Evolutionary conservation across 768 basidiomycete genomes (phyloP), one percentile per base, ranked within the genome.

Genomic region (Mycena metata): DNA sequence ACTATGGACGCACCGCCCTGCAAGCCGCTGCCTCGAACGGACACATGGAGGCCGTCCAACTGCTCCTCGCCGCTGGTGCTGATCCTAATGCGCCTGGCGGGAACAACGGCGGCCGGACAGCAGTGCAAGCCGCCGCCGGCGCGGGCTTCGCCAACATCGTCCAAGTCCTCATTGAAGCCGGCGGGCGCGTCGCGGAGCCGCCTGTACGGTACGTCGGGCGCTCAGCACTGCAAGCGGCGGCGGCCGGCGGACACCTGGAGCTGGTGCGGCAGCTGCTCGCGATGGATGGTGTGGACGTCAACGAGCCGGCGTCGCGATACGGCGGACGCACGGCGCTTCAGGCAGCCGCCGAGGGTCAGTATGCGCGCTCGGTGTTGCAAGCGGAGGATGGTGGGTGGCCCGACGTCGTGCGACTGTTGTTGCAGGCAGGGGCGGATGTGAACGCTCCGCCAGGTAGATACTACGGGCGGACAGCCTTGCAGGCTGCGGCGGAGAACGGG

Each of bases 1-100:
- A 55, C 52, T 67, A 71, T 21, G 70, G 70, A 6, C 65, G 58
- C 13, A 71, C 66, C 4, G 70, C 70, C 5, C 66, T 71, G n/a
- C 70, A 71, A 23, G 66, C 57, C 12, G 66, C 70, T 16, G 61
- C 61, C 8, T 63, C 66, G 0, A 23, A 43, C 17, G 66, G 70
- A 23, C 70, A 71, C 24, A 4, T 71, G 19, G 66, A 49, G 9
- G 26, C 64, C 43, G 70, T 71, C 9, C 8, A 60, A 10, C 54
- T 19, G 19, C 62, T 71, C 4, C 62, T 71, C 5, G 35, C 56
- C 9, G 65, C 70, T 0, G 66, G 66, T 6, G 70, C 66, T 9
- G 58, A 71, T 24, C 56, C 62, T 4, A 67, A 71, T 17, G 66
- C 66, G 0, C 62, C 66, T 0, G 70, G 70, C 0, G 65, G 70